Percentiles rank a stretch among this genome's conserved stretches.
Conservation (phyloP, 2,329 filamentous ascomycete genomes). For the Fusarium xyrophilum region DNA sequence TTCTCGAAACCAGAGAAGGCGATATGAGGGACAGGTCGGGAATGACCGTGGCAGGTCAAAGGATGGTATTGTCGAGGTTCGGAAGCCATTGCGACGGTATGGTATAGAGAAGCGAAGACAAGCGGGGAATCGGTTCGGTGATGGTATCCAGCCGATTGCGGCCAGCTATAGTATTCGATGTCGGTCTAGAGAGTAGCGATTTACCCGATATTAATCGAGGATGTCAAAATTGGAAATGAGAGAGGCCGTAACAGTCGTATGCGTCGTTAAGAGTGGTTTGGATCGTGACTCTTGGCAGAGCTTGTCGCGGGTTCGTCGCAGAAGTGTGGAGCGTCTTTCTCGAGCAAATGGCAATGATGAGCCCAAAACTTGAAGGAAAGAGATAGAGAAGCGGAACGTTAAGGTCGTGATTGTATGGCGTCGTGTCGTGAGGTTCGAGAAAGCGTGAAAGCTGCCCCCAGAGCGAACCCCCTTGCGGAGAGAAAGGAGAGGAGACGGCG, state of each 20-base stretch:
- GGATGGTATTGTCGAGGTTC: conserved; percentile 73
- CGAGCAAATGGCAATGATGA: conserved; percentile 9
- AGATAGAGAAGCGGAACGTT: conserved; percentile 1
- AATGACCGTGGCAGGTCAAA: conserved; percentile 93
- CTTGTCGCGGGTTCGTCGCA: conserved; percentile 36
- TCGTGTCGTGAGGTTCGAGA: conserved; percentile 28
- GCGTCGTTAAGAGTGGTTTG: conserved; percentile 37
- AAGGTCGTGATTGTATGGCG: conserved; percentile 16
- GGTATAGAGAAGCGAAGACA: background rate
- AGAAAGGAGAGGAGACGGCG: conserved; percentile 18
- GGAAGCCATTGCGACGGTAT: conserved; percentile 44
- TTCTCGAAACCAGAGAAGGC: conserved; percentile 88
- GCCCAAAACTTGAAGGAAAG: conserved; percentile 21
- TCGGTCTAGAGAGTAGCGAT: conserved; percentile 2
- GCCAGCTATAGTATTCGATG: conserved; percentile 2
- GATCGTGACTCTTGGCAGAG: conserved; percentile 31
- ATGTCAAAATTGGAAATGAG: conserved; percentile 15
- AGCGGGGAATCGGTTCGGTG: background rate
- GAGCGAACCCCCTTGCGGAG: conserved; percentile 24
- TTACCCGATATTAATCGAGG: background rate
- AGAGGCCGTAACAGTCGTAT: conserved; percentile 42
- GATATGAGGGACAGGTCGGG: conserved; percentile 88
- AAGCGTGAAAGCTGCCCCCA: conserved; percentile 29
- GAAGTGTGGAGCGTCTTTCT: conserved; percentile 32
- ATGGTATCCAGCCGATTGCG: conserved; percentile 1